Base-by-base conservation (phyloP, 1,284 basidiomycete genomes). In the Meira nashicola region DNA sequence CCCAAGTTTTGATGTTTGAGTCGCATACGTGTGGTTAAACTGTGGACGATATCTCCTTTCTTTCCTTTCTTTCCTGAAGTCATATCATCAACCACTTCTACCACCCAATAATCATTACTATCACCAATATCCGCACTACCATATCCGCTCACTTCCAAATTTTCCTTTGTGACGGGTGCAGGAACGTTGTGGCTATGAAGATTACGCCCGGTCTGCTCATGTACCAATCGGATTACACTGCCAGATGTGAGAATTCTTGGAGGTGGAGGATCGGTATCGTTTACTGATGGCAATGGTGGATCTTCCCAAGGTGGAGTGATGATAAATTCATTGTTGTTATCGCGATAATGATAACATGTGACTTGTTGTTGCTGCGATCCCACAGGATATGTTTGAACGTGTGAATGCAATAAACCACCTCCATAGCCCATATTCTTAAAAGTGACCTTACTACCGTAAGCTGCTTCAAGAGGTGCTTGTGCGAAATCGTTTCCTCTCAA, bases 291-390 rank as follows among this genome's bases (percentile, higher is more conserved):
- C 4, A 76, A 58, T 44, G 57, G 59, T 17, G 59, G 57, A 53
- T 76, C 86, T 48, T 88, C 85, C 91, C 92, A 95, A 2, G 82
- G 83, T 1, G 91, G 92, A 1, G 87, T 83, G 68, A 98, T 79
- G 43, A 83, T 74, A 87, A 91, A 98, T 56, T 97, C 85, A 81
- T 98, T 98, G 83, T 98, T 98, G 59, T 87, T 86, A 79, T 98
- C 94, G 81, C 94, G 95, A 85, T 98, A 97, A 82, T 98, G 94
- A 80, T 98, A 98, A 81, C 94, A 98, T 0, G 94, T 99, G 11
- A 98, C 87, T 80, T 98, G 95, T 76, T 97, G 94, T 78, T 98
- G 93, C 59, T 83, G 82, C 0, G 91, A 95, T n/a, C 93, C 94
- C 15, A 86, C 83, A 0, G 95, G 95, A 78, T 88, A 97, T 0